These are phyloP conservation scores for Coniosporium tulheliwenetii DNA, from an alignment of 2,329 filamentous ascomycete species.

Conservation along the genomic window DNA sequence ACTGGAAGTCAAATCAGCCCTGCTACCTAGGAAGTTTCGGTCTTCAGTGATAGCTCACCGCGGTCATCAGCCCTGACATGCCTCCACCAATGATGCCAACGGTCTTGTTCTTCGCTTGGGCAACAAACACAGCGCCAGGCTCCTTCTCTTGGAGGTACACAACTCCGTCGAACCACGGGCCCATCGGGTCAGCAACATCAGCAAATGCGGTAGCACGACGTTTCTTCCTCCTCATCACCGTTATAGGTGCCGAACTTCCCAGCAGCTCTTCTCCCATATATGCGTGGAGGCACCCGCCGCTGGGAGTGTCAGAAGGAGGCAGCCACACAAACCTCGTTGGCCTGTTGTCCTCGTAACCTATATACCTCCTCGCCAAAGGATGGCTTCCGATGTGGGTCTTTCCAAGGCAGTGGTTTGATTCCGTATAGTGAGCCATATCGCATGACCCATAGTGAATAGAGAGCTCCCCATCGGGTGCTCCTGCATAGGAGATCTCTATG, in stretches of 20 bases:
- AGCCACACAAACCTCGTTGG: too few species aligned
- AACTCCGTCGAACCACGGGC: conserved; percentile 53
- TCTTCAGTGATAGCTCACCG: conserved; percentile 14
- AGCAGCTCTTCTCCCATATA: conserved; percentile 16
- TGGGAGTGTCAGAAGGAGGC: too few species aligned
- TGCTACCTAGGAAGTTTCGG: background rate
- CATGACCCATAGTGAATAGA: too few species aligned
- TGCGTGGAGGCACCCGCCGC: too few species aligned
- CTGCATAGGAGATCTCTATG: too few species aligned
- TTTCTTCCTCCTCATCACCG: conserved; percentile 17
- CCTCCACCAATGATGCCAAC: conserved; percentile 51
- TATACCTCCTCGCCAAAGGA: too few species aligned
- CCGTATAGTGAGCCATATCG: too few species aligned
- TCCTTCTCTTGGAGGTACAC: conserved; percentile 40
- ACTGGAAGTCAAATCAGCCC: conserved; percentile 5
- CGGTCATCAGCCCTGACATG: conserved; percentile 49
- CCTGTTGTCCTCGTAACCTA: too few species aligned
- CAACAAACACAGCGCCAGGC: conserved; percentile 35
- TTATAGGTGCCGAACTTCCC: conserved; percentile 25
- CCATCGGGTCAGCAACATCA: conserved; percentile 37
- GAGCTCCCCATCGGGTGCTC: too few species aligned
- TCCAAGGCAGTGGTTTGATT: too few species aligned
- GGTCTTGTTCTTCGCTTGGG: conserved; percentile 38
- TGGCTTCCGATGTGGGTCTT: too few species aligned
- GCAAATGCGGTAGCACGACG: conserved; percentile 22